Evolutionary conservation across 2,329 filamentous ascomycete species (phyloP).

Genomic region (Xylariaceae sp.): DNA sequence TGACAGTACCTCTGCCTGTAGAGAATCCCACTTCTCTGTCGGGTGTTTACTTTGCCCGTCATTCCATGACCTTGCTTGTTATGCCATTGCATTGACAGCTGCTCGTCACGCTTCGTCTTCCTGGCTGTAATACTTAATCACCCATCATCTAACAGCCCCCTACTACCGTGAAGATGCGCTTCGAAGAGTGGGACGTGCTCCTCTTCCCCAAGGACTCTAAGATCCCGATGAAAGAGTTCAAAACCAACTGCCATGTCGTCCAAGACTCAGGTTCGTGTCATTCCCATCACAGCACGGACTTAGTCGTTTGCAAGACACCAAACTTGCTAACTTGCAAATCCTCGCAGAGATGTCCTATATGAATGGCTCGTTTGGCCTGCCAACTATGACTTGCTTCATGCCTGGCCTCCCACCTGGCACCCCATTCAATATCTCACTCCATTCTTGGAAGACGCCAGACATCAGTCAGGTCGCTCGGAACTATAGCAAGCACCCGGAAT

Average conservation of each 20-base stretch:
- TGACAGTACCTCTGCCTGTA: conserved; percentile 20
- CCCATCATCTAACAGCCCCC: conserved; percentile 18
- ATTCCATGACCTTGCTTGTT: conserved; percentile 22
- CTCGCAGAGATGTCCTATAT: conserved; percentile 47
- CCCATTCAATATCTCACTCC: conserved; percentile 67
- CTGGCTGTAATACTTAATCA: conserved; percentile 20
- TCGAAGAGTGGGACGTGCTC: conserved; percentile 80
- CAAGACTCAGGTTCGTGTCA: conserved; percentile 39
- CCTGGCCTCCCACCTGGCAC: conserved; percentile 55
- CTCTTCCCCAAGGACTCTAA: conserved; percentile 65
- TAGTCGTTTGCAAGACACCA: conserved; percentile 3
- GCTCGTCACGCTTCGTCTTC: conserved; percentile 17
- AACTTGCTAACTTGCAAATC: conserved; percentile 1
- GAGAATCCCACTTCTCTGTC: conserved; percentile 13
- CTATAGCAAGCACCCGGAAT: conserved; percentile 51
- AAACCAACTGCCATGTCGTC: conserved; percentile 68
- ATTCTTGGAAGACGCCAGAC: conserved; percentile 62
- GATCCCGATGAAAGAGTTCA: conserved; percentile 75
- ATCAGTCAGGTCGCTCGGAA: conserved; percentile 53
- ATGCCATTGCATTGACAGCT: conserved; percentile 22
- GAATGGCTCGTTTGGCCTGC: conserved; percentile 47
- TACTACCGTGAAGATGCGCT: conserved; percentile 59
- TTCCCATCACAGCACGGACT: neutral
- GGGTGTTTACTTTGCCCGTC: conserved; percentile 19
- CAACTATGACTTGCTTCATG: conserved; percentile 66